These are phyloP conservation scores for Stagonosporopsis rhizophila DNA, from an alignment of 2,329 filamentous ascomycete species.

Conservation along the genomic window DNA sequence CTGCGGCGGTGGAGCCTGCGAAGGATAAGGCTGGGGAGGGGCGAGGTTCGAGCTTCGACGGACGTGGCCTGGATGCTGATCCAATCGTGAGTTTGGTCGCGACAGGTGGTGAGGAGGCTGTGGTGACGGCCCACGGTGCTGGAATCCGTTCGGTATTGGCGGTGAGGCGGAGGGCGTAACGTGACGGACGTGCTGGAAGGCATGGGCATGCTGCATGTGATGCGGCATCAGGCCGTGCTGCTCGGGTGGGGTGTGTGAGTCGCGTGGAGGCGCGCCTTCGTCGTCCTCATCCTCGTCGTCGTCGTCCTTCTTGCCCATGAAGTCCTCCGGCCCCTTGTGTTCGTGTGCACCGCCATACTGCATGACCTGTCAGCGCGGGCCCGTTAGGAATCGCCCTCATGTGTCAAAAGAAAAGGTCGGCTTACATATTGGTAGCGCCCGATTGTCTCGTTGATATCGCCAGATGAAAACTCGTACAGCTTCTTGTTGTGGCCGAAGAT, in stretches of 20 bases:
- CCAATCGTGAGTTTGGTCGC: slow-evolving; percentile 69
- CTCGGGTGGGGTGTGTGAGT: slow-evolving; percentile 69
- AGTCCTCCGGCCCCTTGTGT: slow-evolving; percentile 94
- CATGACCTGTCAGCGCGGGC: slow-evolving; percentile 29
- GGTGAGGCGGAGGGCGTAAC: slow-evolving; percentile 86
- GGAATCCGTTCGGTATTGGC: slow-evolving; percentile 78
- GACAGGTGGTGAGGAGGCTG: slow-evolving; percentile 65
- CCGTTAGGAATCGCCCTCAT: slow-evolving; percentile 32
- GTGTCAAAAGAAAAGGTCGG: slow-evolving; percentile 34
- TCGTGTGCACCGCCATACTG: slow-evolving; percentile 94
- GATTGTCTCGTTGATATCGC: slow-evolving; percentile 90
- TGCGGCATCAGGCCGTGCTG: slow-evolving; percentile 60
- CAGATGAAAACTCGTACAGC: slow-evolving; percentile 95
- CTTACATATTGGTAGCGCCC: slow-evolving; percentile 88
- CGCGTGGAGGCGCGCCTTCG: slow-evolving; percentile 71
- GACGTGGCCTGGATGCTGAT: slow-evolving; percentile 76
- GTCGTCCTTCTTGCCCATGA: slow-evolving; percentile 76
- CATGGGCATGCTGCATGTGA: slow-evolving; percentile 60
- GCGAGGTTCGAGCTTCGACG: slow-evolving; percentile 78
- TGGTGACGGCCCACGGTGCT: slow-evolving; percentile 78
- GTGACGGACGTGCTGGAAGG: slow-evolving; percentile 83
- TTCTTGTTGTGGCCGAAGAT: slow-evolving; percentile 99
- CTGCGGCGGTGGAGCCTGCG: slow-evolving; percentile 65
- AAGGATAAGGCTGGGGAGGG: slow-evolving; percentile 67
- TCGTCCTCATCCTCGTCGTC: slow-evolving; percentile 87